These are phyloP conservation scores for Monosporascus sp. DNA, from an alignment of 2,329 filamentous ascomycete species.

Conservation along the genomic window DNA sequence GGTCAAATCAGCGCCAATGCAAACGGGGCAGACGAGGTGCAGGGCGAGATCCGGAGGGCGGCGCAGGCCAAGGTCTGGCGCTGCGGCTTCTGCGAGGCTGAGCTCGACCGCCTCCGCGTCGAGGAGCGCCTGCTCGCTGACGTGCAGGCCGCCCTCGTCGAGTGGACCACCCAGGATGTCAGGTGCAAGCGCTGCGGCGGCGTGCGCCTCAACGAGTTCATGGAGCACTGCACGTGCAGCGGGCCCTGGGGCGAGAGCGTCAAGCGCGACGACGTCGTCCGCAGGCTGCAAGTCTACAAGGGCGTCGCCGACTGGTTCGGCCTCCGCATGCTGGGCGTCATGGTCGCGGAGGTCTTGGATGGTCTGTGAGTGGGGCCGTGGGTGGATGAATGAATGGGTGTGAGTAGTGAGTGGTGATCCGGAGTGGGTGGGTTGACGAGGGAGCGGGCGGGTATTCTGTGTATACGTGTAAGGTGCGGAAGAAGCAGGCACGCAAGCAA, in stretches of 20 bases:
- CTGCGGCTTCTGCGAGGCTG: conserved; percentile 69
- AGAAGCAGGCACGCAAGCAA: too few relatives aligned
- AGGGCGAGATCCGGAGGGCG: conserved; percentile 16
- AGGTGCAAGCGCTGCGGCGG: conserved; percentile 70
- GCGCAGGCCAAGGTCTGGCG: conserved; percentile 54
- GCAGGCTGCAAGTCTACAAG: conserved; percentile 62
- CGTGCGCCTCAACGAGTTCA: conserved; percentile 82
- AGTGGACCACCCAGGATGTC: conserved; percentile 87
- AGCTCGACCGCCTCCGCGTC: conserved; percentile 72
- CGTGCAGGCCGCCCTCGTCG: conserved; percentile 68
- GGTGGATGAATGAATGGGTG: too few relatives aligned
- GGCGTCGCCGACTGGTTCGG: conserved; percentile 75
- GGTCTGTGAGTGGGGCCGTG: conserved; percentile 9
- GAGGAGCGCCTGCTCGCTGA: conserved; percentile 78
- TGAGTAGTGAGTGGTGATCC: too few relatives aligned
- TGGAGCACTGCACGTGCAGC: conserved; percentile 93
- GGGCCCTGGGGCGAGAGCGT: conserved; percentile 76
- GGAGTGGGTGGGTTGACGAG: too few relatives aligned
- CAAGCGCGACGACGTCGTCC: conserved; percentile 59
- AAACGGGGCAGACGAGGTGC: conserved; percentile 3
- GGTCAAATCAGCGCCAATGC: conserved; percentile 11
- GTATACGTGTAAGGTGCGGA: too few relatives aligned
- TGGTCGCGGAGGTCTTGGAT: conserved; percentile 59
- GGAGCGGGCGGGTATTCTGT: too few relatives aligned
- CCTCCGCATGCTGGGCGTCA: conserved; percentile 72